Evolutionary conservation across 495 filamentous ascomycete genomes (phyloP).

Genomic region (Paragyromitra xinjiangensis): DNA sequence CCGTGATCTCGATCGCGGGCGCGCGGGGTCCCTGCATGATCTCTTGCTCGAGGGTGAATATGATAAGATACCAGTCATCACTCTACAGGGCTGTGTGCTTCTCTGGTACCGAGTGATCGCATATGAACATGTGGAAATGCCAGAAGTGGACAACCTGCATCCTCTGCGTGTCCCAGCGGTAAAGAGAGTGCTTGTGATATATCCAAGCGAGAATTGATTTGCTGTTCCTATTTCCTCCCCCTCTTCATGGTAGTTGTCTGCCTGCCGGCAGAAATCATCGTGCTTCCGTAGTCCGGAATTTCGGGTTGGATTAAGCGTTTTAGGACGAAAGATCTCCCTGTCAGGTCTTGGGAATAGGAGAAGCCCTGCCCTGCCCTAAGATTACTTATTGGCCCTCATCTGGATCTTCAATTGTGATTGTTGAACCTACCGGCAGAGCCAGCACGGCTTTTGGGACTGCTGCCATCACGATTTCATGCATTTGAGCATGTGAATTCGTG

Average conservation of each 20-base stretch:
- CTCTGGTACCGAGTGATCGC: slow-evolving; percentile 45
- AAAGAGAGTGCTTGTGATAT: slow-evolving; percentile 4
- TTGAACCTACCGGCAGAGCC: neutral
- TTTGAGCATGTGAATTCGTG: neutral
- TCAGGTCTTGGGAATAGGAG: neutral
- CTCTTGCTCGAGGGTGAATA: neutral
- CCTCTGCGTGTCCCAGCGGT: neutral
- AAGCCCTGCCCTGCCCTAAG: neutral
- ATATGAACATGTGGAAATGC: slow-evolving; percentile 30
- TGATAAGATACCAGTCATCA: slow-evolving; percentile 14
- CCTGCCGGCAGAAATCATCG: neutral
- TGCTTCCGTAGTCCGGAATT: neutral
- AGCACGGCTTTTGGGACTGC: slow-evolving; percentile 7
- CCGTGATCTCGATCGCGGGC: slow-evolving; percentile 27
- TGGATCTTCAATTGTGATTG: neutral
- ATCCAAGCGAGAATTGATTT: slow-evolving; percentile 7
- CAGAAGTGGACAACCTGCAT: neutral
- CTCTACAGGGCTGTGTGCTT: slow-evolving; percentile 1
- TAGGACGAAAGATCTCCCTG: slow-evolving; percentile 8
- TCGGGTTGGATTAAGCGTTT: slow-evolving; percentile 12
- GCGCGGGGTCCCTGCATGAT: slow-evolving; percentile 30
- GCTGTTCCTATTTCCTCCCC: neutral
- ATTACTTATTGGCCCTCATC: slow-evolving; percentile 6
- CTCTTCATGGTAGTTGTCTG: neutral
- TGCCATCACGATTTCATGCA: slow-evolving; percentile 1